These are phyloP conservation scores for Thielaviopsis euricoi DNA, from an alignment of 2,329 filamentous ascomycete species.

Conservation along the genomic window DNA sequence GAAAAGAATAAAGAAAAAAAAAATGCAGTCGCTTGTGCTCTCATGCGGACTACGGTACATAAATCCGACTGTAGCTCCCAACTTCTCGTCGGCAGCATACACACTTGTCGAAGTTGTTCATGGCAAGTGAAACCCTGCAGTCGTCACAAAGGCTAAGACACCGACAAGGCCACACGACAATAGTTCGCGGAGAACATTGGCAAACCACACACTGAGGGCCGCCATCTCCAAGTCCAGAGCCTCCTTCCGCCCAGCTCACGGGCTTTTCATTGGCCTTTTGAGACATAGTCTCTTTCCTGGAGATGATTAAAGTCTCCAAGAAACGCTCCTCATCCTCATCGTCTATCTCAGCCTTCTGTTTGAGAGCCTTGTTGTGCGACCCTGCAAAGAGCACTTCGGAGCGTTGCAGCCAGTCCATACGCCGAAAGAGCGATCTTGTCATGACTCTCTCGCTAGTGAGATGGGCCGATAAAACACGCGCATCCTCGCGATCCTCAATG, in stretches of 20 bases:
- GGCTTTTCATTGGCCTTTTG: background rate
- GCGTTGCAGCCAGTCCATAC: slow-evolving; percentile 50
- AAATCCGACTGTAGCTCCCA: slow-evolving; percentile 76
- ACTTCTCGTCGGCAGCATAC: slow-evolving; percentile 87
- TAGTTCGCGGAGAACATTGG: slow-evolving; percentile 67
- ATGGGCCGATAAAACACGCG: slow-evolving; percentile 65
- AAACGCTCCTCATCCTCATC: slow-evolving; percentile 42
- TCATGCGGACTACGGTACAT: slow-evolving; percentile 48
- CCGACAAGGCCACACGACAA: slow-evolving; percentile 92
- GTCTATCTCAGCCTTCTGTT: slow-evolving; percentile 8
- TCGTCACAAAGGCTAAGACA: slow-evolving; percentile 92
- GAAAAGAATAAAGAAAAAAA: slow-evolving; percentile 9
- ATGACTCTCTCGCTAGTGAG: slow-evolving; percentile 54
- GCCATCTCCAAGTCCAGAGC: slow-evolving; percentile 44
- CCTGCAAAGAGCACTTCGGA: slow-evolving; percentile 37
- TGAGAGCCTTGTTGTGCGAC: background rate
- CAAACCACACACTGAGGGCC: slow-evolving; percentile 87
- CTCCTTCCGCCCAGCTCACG: slow-evolving; percentile 16
- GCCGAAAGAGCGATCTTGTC: slow-evolving; percentile 64
- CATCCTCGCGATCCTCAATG: slow-evolving; percentile 64
- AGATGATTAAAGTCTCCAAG: slow-evolving; percentile 43
- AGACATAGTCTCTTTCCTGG: slow-evolving; percentile 23
- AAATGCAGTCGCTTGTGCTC: background rate
- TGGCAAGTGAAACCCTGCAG: slow-evolving; percentile 78
- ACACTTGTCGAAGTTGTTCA: slow-evolving; percentile 95